phyloP scores from a whole-genome alignment of 805 yeast species.

The Pichia nanzhaoensis region DNA sequence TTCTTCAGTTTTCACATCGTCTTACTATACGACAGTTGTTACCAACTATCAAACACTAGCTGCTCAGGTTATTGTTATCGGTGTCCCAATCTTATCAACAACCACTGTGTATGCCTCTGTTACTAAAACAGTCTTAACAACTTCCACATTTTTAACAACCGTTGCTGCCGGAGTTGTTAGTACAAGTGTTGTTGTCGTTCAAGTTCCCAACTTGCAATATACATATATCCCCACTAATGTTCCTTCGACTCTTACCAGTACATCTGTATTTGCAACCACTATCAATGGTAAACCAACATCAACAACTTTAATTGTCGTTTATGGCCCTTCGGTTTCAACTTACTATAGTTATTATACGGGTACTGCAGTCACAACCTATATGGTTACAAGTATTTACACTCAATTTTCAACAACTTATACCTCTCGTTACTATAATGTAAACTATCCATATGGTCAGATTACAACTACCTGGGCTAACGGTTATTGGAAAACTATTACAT shows the following conservation, averaged over 20 bases:
- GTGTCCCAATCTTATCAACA: conserved; percentile 5
- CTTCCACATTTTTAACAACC: background rate
- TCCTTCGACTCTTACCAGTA: background rate
- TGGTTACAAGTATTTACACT: no score
- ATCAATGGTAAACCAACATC: background rate
- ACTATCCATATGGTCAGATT: no score
- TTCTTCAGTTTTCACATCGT: conserved; percentile 1
- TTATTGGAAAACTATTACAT: no score
- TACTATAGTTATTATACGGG: conserved; percentile 1
- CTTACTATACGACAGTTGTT: conserved; percentile 1
- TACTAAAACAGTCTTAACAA: no score
- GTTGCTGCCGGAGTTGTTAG: background rate
- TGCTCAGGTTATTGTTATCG: conserved; percentile 1
- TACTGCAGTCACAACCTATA: background rate
- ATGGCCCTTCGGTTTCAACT: conserved; percentile 6
- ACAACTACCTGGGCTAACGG: no score
- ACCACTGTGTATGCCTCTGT: background rate
- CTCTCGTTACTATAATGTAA: no score
- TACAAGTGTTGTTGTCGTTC: conserved; percentile 1
- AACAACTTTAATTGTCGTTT: conserved; percentile 4
- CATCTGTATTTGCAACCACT: conserved; percentile 3
- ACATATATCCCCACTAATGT: background rate
- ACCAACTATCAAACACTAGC: background rate
- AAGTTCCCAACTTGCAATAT: conserved; percentile 4
- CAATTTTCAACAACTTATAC: no score